Base-by-base conservation (phyloP, 202 grass and related monocot species). In the Carex arenaria region DNA sequence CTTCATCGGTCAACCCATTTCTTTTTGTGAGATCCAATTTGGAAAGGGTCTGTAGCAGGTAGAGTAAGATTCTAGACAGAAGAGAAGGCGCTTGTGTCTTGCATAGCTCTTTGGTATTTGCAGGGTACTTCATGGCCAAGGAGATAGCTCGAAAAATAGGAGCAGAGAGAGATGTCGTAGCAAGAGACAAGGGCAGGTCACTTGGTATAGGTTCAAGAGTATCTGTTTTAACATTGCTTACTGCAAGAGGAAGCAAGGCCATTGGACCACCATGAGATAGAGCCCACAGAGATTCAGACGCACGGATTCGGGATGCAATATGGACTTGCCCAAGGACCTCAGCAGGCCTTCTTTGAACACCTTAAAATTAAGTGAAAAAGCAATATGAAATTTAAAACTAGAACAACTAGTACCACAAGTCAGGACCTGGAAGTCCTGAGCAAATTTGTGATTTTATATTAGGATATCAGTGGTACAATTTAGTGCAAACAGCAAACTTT, bases 271-370 rank as follows among this genome's bases (percentile, higher is more conserved):
- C 95, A 86, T 89, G 91, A 68, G 95, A 91, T 85, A 98, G 88
- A 61, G 95, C 95, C 93, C 95, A 98, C 81, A 98, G 84, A 82
- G 95, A 88, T 87, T 98, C 95, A 66, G 89, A 79, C 82, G 88
- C 89, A 28, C 92, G 90, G 78, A 95, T 85, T 83, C 93, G 89
- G 90, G 87, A 90, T 85, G 92, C 90, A 79, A 95, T 82, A 91
- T 95, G 90, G 89, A 98, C 95, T 82, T 87, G 90, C 51, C 95
- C 95, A 86, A 98, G 95, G 81, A 98, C 93, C 78, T 98, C 95
- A 62, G 89, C 95, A 86, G 90, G 92, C 85, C 92, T 93, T 86
- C 93, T 89, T 63, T 98, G 95, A 89, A 92, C 81, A 72, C 92
- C 95, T 98, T 88, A 82, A 84, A 67, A 63, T 86, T 31, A 54